Conservation (phyloP, 495 filamentous ascomycete genomes). For the Stereocaulon alpinum region DNA sequence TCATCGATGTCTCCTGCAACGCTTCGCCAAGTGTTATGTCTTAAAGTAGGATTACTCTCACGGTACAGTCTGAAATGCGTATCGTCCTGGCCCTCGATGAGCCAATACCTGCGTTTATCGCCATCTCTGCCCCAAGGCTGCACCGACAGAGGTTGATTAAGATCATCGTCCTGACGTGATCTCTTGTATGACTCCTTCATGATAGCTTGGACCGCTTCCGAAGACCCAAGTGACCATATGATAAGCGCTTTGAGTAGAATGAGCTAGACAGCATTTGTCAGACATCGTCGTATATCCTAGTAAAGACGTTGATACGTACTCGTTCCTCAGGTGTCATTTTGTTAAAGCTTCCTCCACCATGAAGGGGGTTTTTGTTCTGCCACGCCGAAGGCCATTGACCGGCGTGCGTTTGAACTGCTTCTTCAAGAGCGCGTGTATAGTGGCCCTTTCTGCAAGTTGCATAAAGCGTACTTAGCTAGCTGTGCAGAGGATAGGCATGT, state of each 20-base stretch:
- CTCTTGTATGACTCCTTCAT: slow-evolving; percentile 88
- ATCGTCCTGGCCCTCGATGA: slow-evolving; percentile 90
- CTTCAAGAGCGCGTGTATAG: slow-evolving; percentile 85
- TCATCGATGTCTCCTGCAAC: slow-evolving; percentile 87
- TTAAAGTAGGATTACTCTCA: slow-evolving; percentile 74
- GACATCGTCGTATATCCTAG: slow-evolving; percentile 1
- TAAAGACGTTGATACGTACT: slow-evolving; percentile 45
- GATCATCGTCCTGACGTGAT: slow-evolving; percentile 76
- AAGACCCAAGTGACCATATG: slow-evolving; percentile 83
- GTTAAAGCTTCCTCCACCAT: slow-evolving; percentile 65
- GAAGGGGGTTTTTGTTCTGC: slow-evolving; percentile 75
- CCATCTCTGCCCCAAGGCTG: slow-evolving; percentile 92
- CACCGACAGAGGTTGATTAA: slow-evolving; percentile 85
- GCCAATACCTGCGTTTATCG: slow-evolving; percentile 82
- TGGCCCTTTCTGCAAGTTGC: slow-evolving; percentile 55
- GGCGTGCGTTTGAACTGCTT: slow-evolving; percentile 77
- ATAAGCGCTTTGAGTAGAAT: slow-evolving; percentile 71
- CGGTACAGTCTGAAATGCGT: slow-evolving; percentile 90
- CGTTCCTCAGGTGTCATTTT: slow-evolving; percentile 69
- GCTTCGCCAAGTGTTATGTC: slow-evolving; percentile 80
- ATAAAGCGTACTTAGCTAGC: slow-evolving; percentile 9
- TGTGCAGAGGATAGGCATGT: neutral
- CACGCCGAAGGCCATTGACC: slow-evolving; percentile 83
- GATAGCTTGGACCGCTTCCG: slow-evolving; percentile 67
- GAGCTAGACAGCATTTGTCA: slow-evolving; percentile 46